Conservation (phyloP, 805 yeast genomes). For the Hanseniaspora occidentalis region DNA sequence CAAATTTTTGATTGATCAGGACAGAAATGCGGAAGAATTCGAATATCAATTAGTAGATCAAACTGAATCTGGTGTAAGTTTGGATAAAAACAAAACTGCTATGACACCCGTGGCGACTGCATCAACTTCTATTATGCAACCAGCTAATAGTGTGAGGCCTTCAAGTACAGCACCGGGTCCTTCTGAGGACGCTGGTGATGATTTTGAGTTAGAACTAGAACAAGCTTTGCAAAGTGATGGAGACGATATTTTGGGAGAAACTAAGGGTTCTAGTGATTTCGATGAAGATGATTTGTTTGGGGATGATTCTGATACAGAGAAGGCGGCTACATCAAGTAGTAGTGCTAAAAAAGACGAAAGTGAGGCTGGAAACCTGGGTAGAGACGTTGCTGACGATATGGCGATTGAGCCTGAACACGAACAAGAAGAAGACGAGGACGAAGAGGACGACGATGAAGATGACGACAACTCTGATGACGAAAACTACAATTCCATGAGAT, state of each 20-base stretch:
- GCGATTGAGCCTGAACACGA: constrained; percentile 22
- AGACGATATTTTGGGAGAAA: constrained; percentile 17
- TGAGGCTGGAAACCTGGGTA: constrained; percentile 15
- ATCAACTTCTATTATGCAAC: constrained; percentile 22
- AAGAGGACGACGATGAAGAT: constrained; percentile 33
- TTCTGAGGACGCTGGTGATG: constrained; percentile 23
- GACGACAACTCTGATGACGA: constrained; percentile 37
- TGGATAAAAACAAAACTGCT: constrained; percentile 8
- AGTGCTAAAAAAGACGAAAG: too few species aligned
- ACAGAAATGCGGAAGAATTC: constrained; percentile 73
- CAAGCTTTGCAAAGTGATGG: constrained; percentile 36
- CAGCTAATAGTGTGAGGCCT: constrained; percentile 5
- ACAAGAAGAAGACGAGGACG: constrained; percentile 34
- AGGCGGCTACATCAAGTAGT: too few species aligned
- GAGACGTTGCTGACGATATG: constrained; percentile 13
- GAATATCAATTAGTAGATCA: constrained; percentile 63
- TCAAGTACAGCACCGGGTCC: not conserved
- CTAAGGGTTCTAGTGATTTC: constrained; percentile 9
- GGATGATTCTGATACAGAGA: constrained; percentile 19
- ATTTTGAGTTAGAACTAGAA: constrained; percentile 44
- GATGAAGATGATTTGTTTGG: constrained; percentile 12
- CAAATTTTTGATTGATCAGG: constrained; percentile 59
- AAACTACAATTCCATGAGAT: constrained; percentile 37
- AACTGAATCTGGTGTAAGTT: constrained; percentile 15
- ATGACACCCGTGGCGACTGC: not conserved